Evolutionary conservation across 371 early-diverging fungal genomes (phyloP), one percentile per base, ranked within the genome.

Genomic region (Phascolomyces articulosus): DNA sequence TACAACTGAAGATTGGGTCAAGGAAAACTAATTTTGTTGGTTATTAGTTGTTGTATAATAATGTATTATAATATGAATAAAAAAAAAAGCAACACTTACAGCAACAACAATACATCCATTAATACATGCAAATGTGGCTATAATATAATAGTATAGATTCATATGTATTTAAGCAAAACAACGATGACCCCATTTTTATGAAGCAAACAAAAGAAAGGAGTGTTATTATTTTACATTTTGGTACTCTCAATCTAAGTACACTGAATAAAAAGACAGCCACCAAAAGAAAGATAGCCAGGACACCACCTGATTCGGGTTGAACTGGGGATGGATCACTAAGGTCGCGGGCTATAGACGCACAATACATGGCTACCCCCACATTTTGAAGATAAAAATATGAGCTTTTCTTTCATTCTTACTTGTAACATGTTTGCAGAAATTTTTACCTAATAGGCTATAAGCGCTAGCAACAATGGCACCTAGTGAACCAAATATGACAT

Each of bases 91-190:
- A 26, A 40, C 27, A 54, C 65, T 73, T 74, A 74, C 79, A 13
- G 71, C 60, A 23, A 77, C 21, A 0, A 77, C 40, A 58, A 80
- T 77, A 56, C 72, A 75, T 7, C 76, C 78, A 58, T 62, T 69
- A 8, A 80, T 66, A 64, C 72, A 57, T 20, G 67, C 76, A 63
- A 80, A 77, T 49, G 75, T 80, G 44, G 78, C 81, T 80, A 58
- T 0, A 20, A 29, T 8, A n/a, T n/a, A n/a, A n/a, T n/a, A n/a
- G n/a, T n/a, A n/a, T n/a, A n/a, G n/a, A n/a, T n/a, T n/a, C n/a
- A n/a, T n/a, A n/a, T n/a, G n/a, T n/a, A n/a, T n/a, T n/a, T n/a
- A n/a, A n/a, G n/a, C n/a, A n/a, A n/a, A n/a, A n/a, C n/a, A n/a
- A n/a, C n/a, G n/a, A n/a, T n/a, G n/a, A n/a, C n/a, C n/a, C n/a